Base-by-base conservation (phyloP, 2,329 filamentous ascomycete species). In the Fusarium buxicola region DNA sequence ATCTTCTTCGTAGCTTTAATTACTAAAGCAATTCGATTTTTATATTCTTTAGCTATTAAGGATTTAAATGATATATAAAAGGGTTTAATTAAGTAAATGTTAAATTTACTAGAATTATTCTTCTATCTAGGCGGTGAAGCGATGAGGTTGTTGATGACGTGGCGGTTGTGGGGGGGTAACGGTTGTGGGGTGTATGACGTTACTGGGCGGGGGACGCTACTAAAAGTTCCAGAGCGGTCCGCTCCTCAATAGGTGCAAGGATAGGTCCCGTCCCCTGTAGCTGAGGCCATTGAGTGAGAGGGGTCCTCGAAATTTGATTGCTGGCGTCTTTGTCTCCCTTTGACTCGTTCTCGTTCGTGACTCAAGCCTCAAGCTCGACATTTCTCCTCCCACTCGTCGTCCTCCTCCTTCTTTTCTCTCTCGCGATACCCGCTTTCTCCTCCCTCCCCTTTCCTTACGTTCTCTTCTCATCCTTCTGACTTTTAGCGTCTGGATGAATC, bases 401-500 rank as follows among this genome's bases (percentile, higher is more conserved):
- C 47, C n/a, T 60, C 55, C 21, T 35, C 50, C 56, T 54, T 46
- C 47, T 48, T 59, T 68, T 62, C 38, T 40, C 51, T 58, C 55
- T 56, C 52, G 34, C 52, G 58, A 51, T 62, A 49, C 53, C 55
- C 60, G 50, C 40, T 58, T 49, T 63, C 54, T 46, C 39, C 50
- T 51, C 58, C 40, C 9, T 55, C 54, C 51, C 56, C 53, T 57
- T 62, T 35, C 43, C 51, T 56, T 43, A 52, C 25, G 16, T 24
- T 36, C 15, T 35, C 55, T 61, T 43, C 44, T 58, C 55, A 24
- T 45, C 51, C 52, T 56, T 45, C 25, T 45, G 38, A 13, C 31
- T 39, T 59, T 60, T 55, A 43, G 51, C 55, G 69, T 66, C 68
- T 77, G 74, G 61, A 77, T 77, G 75, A 73, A 75, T 74, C 69